Base-by-base conservation (phyloP, 148 eudicot genomes). In the Amaranthus cruentus region DNA sequence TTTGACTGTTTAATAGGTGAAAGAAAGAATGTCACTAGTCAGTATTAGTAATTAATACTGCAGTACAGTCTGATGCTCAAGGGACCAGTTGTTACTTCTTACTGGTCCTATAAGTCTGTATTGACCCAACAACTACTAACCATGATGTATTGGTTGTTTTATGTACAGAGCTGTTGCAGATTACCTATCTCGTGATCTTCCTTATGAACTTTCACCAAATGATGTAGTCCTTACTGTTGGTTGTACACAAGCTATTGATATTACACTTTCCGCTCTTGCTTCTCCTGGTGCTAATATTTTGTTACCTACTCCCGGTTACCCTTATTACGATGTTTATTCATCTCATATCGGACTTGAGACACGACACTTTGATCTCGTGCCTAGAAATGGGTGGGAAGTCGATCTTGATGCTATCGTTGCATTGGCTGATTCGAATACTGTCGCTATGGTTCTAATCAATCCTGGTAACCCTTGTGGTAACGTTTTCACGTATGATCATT, bases 401-500 rank as follows among this genome's bases (percentile, higher is more conserved):
- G 90, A 90, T 77, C 83, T 90, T 14, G 72, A 85, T 60, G 75
- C 70, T 4, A 75, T 90, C n/a, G 87, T 84, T 77, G 75, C 87
- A 62, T 72, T 84, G 7, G 89, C 88, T 8, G 88, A 91, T 87
- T 84, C 84, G 0, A 87, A 87, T 28, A 91, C 93, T 4, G 87
- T 87, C 12, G 93, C 93, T 38, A 91, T 91, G 81, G 88, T 84
- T 58, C 69, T 91, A 28, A 80, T 88, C 14, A 91, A 88, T 73
- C 96, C 96, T 7, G 96, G 93, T 1, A 91, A 91, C 79, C 96
- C 96, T 11, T 87, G 90, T 75, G 96, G 96, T 18, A 91, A 84
- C 81, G 96, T 91, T 59, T 87, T 79, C 78, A 78, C 88, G 3
- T 63, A 69, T 66, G 63, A 85, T 2, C 93, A 88, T 69, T 66